A percentile compares a stretch with the other conserved stretches of the same genome.
Evolutionary conservation across 2,329 filamentous ascomycete genomes (phyloP).

Genomic region (Clonostachys rhizophaga): DNA sequence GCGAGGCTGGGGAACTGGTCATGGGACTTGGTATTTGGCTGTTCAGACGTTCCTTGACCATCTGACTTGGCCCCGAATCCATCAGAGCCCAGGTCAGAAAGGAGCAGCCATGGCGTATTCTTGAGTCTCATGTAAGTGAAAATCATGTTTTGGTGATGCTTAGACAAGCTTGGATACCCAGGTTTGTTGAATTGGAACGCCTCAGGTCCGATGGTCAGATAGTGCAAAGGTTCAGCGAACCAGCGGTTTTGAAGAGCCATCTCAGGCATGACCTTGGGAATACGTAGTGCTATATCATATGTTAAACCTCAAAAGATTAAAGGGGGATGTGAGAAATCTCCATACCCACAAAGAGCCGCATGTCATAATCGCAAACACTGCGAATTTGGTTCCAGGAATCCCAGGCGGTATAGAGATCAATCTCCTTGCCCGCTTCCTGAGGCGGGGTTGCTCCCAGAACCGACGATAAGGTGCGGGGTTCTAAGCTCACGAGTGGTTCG

Average conservation of each 20-base stretch:
- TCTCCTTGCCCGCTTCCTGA: slow-evolving; percentile 32
- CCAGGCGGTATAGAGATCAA: slow-evolving; percentile 78
- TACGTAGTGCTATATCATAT: slow-evolving; percentile 39
- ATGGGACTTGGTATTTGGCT: slow-evolving; percentile 24
- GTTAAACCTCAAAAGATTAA: not conserved
- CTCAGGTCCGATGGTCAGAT: slow-evolving; percentile 48
- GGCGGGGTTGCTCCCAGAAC: slow-evolving; percentile 22
- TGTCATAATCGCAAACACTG: slow-evolving; percentile 78
- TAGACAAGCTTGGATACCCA: slow-evolving; percentile 58
- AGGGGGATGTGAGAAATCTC: not conserved
- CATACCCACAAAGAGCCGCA: slow-evolving; percentile 80
- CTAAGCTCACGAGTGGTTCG: slow-evolving; percentile 51
- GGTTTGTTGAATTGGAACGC: slow-evolving; percentile 57
- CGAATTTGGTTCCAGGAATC: slow-evolving; percentile 91
- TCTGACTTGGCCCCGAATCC: slow-evolving; percentile 2
- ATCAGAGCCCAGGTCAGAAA: slow-evolving; percentile 56
- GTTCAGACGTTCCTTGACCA: slow-evolving; percentile 8
- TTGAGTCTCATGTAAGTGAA: slow-evolving; percentile 61
- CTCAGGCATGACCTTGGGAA: slow-evolving; percentile 55
- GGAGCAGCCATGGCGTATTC: slow-evolving; percentile 55
- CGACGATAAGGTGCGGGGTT: slow-evolving; percentile 47
- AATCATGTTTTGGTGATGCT: slow-evolving; percentile 56
- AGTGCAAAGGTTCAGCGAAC: slow-evolving; percentile 65
- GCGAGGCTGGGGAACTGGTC: slow-evolving; percentile 65
- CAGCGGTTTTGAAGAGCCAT: slow-evolving; percentile 59